Percentiles rank a stretch among this genome's conserved stretches.
phyloP scores from a whole-genome alignment of 805 yeast genomes.

The Kuraishia floccosa region DNA sequence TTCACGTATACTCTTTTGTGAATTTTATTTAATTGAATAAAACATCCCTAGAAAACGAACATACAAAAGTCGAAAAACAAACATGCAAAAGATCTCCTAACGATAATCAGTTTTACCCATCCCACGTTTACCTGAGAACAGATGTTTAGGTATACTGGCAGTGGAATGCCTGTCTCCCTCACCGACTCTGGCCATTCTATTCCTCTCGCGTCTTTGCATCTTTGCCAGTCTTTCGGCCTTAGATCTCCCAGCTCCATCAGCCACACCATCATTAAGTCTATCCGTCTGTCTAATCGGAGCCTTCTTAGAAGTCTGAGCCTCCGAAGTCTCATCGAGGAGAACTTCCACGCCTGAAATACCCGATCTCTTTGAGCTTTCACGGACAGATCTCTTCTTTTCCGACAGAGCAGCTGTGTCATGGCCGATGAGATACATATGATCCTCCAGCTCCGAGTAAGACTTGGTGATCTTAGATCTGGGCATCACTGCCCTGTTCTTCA shows the following conservation, averaged over 20 bases:
- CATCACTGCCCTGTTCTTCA: slow-evolving; percentile 79
- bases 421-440: slow-evolving; percentile 82
- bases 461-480: slow-evolving; percentile 83
- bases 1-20: too few relatives aligned
- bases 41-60: too few relatives aligned
- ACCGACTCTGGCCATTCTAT: slow-evolving; percentile 85
- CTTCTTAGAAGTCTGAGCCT: slow-evolving; percentile 27
- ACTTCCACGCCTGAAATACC: slow-evolving; percentile 70
- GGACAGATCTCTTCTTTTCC: slow-evolving; percentile 29
- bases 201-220: slow-evolving; percentile 87
- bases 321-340: slow-evolving; percentile 40
- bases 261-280: slow-evolving; percentile 78
- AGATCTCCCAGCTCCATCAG: slow-evolving; percentile 67
- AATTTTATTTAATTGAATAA: neutral
- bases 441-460: slow-evolving; percentile 70
- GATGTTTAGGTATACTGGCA: slow-evolving; percentile 83
- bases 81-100: slow-evolving; percentile 18
- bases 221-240: slow-evolving; percentile 84
- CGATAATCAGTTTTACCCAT: slow-evolving; percentile 88
- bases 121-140: slow-evolving; percentile 95
- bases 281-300: slow-evolving; percentile 56
- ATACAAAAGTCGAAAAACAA: slow-evolving; percentile 1
- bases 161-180: slow-evolving; percentile 91
- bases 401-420: slow-evolving; percentile 67
- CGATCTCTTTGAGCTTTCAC: slow-evolving; percentile 9